Evolutionary conservation across 352 stramenopile species (phyloP).

Genomic region (Phytophthora fragariae): DNA sequence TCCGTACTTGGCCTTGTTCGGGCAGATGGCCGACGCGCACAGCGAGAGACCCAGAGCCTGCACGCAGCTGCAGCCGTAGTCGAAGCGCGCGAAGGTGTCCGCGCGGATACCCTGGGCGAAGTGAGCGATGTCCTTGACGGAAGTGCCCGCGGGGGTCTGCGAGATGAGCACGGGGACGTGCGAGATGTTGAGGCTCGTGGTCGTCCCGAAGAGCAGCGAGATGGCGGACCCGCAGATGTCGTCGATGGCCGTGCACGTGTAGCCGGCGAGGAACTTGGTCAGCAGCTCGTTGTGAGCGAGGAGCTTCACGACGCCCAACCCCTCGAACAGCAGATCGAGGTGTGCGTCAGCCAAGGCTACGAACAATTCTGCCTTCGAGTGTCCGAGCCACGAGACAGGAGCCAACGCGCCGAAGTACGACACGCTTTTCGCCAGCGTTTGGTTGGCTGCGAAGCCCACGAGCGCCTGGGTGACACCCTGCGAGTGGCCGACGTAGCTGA

Average conservation of each 20-base stretch:
- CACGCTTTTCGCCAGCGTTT: conserved; percentile 55
- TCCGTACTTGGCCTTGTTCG: conserved; percentile 58
- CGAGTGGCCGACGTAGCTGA: conserved; percentile 67
- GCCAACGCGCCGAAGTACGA: conserved; percentile 59
- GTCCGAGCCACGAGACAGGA: conserved; percentile 47
- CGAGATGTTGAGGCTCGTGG: conserved; percentile 51
- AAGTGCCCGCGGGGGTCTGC: conserved; percentile 54
- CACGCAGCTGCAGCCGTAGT: conserved; percentile 56
- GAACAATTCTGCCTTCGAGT: conserved; percentile 46
- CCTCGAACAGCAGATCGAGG: conserved; percentile 46
- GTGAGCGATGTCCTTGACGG: conserved; percentile 58
- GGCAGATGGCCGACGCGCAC: conserved; percentile 42
- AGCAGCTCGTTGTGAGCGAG: conserved; percentile 44
- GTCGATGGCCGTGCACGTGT: conserved; percentile 47
- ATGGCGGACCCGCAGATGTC: conserved; percentile 43
- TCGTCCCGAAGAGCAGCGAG: conserved; percentile 47
- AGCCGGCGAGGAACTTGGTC: conserved; percentile 45
- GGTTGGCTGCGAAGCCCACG: conserved; percentile 55
- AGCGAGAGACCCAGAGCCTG: conserved; percentile 37
- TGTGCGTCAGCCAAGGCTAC: conserved; percentile 37
- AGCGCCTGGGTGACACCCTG: conserved; percentile 60
- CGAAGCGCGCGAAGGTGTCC: conserved; percentile 47
- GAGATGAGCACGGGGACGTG: conserved; percentile 57
- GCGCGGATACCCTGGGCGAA: conserved; percentile 57
- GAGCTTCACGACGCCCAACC: conserved; percentile 46